Base-by-base conservation (phyloP, 352 stramenopile species). In the Globisporangium carolinianum region DNA sequence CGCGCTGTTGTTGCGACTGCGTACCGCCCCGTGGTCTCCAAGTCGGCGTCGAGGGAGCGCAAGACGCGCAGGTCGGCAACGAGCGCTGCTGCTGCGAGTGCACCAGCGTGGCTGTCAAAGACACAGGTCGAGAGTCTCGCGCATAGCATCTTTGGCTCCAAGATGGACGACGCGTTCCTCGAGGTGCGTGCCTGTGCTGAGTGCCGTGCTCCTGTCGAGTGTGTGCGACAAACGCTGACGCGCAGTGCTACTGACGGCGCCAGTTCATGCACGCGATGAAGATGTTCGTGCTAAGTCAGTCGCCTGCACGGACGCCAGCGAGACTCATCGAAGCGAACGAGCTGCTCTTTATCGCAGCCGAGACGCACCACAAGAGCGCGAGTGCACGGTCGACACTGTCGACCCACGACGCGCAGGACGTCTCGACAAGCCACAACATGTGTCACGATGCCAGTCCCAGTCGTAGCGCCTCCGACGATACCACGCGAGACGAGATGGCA, bases 231-330 rank as follows among this genome's bases (percentile, higher is more conserved):
- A 12, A 47, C 9, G 1, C 42, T 24, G 7, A 24, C 17, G n/a
- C n/a, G 6, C 3, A 10, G 15, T 11, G 45, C 17, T 49, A 14
- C n/a, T 49, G 45, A 3, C 24, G 24, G 3, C 24, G 24, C 24
- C 17, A 84, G 76, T 84, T 83, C 57, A 66, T 79, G 45, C 63
- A 68, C 42, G 65, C 73, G 15, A 66, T 84, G 57, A 73, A 75
- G 36, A 65, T 63, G 1, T 81, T 81, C 12, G 49, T 82, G 11
- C 52, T 64, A 0, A 55, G 51, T 37, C 72, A 75, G 11, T 54
- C 61, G 12, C 38, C 53, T 3, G 45, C 49, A 3, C 63, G 74
- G 0, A 66, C 60, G 1, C 17, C 63, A 0, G 47, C 46, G 2
- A 61, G 60, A 12, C 62, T 72, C 12, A 36, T 86, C 17, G 72